Percentiles rank a stretch among this genome's conserved stretches.
Conservation (phyloP, 2,329 filamentous ascomycete genomes). For the Alternaria brassicae region DNA sequence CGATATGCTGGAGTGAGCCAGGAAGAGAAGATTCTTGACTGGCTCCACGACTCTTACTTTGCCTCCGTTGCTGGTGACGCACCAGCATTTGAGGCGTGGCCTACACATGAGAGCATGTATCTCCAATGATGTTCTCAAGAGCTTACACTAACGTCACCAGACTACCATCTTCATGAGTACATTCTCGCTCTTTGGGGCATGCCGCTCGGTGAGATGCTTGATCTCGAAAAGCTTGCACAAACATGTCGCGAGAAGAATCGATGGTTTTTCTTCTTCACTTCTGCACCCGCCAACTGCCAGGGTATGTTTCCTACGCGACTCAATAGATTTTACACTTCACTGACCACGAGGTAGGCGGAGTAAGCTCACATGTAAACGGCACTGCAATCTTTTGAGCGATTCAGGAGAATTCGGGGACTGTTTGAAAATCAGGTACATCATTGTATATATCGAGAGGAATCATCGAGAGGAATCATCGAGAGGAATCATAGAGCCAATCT, state of each 20-base stretch:
- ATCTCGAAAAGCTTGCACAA: slow-evolving; percentile 60
- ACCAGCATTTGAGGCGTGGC: slow-evolving; percentile 69
- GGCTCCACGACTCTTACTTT: slow-evolving; percentile 75
- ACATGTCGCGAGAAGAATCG: slow-evolving; percentile 63
- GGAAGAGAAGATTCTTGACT: slow-evolving; percentile 65
- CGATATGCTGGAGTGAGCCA: slow-evolving; percentile 61
- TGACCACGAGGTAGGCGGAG: slow-evolving; percentile 42
- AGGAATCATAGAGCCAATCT: too few species aligned
- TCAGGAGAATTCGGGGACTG: not conserved
- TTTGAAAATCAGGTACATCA: not conserved
- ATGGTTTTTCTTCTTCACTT: slow-evolving; percentile 69
- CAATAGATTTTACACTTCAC: not conserved
- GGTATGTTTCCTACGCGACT: slow-evolving; percentile 42
- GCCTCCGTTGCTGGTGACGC: slow-evolving; percentile 69
- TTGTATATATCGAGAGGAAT: not conserved
- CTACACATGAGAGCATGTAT: slow-evolving; percentile 54
- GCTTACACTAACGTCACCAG: slow-evolving; percentile 17
- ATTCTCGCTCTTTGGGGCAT: slow-evolving; percentile 52
- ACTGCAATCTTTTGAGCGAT: slow-evolving; percentile 46
- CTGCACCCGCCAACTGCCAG: slow-evolving; percentile 65
- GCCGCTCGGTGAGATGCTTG: slow-evolving; percentile 52
- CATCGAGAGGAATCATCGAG: not conserved
- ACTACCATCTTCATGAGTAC: slow-evolving; percentile 48
- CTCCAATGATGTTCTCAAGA: not conserved
- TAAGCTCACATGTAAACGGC: slow-evolving; percentile 55